Conservation (phyloP, 805 yeast genomes). For the Yarrowia sp. region DNA sequence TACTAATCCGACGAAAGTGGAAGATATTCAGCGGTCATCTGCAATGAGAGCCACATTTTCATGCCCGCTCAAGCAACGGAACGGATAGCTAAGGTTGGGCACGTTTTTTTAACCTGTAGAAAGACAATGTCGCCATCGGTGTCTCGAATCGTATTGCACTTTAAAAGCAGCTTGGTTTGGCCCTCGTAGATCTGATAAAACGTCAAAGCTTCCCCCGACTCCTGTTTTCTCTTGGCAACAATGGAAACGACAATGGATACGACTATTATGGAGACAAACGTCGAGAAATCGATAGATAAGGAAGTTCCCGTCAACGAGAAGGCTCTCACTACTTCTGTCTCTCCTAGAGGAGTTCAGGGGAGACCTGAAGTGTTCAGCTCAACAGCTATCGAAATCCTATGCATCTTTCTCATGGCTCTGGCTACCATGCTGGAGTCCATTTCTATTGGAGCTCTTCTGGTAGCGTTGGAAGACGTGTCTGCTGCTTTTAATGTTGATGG, state of each 20-base stretch:
- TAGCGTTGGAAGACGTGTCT: constrained; percentile 42
- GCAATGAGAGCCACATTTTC: background rate
- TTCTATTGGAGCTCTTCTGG: constrained; percentile 41
- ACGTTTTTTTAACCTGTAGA: no score
- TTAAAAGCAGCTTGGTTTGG: background rate
- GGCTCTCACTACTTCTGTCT: no score
- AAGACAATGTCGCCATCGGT: background rate
- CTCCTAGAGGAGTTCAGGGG: background rate
- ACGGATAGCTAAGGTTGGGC: background rate
- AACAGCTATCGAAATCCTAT: constrained; percentile 36
- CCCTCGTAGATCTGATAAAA: background rate
- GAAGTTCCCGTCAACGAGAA: no score
- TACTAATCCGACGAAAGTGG: background rate
- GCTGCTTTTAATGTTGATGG: constrained; percentile 42
- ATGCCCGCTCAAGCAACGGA: background rate
- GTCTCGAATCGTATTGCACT: background rate
- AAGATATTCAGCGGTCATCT: background rate
- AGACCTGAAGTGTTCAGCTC: background rate
- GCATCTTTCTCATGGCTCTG: constrained; percentile 41
- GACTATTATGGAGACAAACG: no score
- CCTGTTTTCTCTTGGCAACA: no score
- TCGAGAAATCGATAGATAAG: no score
- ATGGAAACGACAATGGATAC: no score
- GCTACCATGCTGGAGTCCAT: constrained; percentile 47
- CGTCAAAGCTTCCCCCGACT: background rate